phyloP scores from a whole-genome alignment of 805 yeast genomes.

The Pichia cephalocereana region DNA sequence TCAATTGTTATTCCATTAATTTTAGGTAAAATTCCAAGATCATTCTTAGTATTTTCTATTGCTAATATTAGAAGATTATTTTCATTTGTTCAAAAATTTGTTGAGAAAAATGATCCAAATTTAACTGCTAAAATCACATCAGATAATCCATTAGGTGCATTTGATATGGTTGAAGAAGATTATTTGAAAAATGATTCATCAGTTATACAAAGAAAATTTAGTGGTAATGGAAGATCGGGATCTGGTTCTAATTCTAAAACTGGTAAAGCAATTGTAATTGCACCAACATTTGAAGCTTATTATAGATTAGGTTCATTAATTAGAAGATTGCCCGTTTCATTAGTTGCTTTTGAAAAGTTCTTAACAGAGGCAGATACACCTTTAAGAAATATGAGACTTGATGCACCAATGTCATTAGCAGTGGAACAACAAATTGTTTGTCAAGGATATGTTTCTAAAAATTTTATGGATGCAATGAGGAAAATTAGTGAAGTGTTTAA shows the following conservation, averaged over 20 bases:
- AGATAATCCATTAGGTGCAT: slow-evolving; percentile 25
- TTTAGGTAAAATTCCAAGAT: slow-evolving; percentile 61
- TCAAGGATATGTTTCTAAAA: slow-evolving; percentile 46
- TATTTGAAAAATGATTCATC: slow-evolving; percentile 21
- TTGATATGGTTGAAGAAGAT: slow-evolving; percentile 20
- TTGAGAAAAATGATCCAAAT: slow-evolving; percentile 38
- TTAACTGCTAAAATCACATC: slow-evolving; percentile 19
- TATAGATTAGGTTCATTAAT: slow-evolving; percentile 40
- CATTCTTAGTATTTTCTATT: slow-evolving; percentile 55
- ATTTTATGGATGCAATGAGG: slow-evolving; percentile 28
- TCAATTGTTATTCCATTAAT: slow-evolving; percentile 47
- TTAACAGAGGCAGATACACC: slow-evolving; percentile 47
- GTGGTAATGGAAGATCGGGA: slow-evolving; percentile 1
- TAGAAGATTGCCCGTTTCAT: slow-evolving; percentile 43
- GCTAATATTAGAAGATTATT: slow-evolving; percentile 56
- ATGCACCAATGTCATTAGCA: slow-evolving; percentile 33
- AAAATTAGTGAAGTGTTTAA: slow-evolving; percentile 41
- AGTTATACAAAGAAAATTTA: slow-evolving; percentile 4
- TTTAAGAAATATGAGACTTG: slow-evolving; percentile 28
- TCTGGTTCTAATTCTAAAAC: slow-evolving; percentile 5
- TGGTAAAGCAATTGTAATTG: slow-evolving; percentile 17
- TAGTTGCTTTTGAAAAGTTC: slow-evolving; percentile 51
- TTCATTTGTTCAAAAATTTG: slow-evolving; percentile 47
- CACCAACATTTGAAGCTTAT: slow-evolving; percentile 45
- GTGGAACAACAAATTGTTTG: slow-evolving; percentile 56